Base-by-base conservation (phyloP, 345 rosid genomes). In the Punica granatum region DNA sequence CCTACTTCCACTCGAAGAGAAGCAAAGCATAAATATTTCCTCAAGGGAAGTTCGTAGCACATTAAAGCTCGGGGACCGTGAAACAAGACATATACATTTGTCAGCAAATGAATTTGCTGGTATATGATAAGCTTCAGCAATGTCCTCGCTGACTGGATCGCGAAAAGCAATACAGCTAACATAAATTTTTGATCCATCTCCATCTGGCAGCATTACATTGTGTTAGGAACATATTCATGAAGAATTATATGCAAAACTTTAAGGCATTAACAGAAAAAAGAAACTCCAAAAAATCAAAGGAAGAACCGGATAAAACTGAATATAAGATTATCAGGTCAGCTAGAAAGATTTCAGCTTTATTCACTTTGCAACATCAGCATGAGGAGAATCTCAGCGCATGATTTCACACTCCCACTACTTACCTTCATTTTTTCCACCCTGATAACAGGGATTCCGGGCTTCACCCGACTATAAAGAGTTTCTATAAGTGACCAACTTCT, bases 111-210 rank as follows among this genome's bases (percentile, higher is more conserved):
- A 90, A 79, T 89, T 81, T 15, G 98, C 70, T 3, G 93, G 86
- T 69, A 92, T 83, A 64, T 70, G 84, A 72, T 94, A 94, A 62
- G 98, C 99, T 83, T 91, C 98, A 34, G 90, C 85, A 73, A 94
- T 83, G 78, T 94, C 99, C 82, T 94, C 97, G 46, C 89, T 79
- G 71, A 94, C 97, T 63, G 92, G 98, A 85, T 94, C 98, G 62
- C 96, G 86, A 75, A 92, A 94, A 43, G 98, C 88, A 65, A 91
- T 82, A 84, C 99, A 94, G 65, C 97, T 89, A 76, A 94, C 90
- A 71, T 89, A 91, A 71, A 94, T 92, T 76, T 94, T 92, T 21
- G 99, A 80, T 10, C 99, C 99, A 84, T 92, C 98, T 51, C 99
- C 99, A 95, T 94, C 99, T 92, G 77, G 61, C 70, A 72, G 64